Base-by-base conservation (phyloP, 2,329 filamentous ascomycete genomes). In the Talaromyces sp. region DNA sequence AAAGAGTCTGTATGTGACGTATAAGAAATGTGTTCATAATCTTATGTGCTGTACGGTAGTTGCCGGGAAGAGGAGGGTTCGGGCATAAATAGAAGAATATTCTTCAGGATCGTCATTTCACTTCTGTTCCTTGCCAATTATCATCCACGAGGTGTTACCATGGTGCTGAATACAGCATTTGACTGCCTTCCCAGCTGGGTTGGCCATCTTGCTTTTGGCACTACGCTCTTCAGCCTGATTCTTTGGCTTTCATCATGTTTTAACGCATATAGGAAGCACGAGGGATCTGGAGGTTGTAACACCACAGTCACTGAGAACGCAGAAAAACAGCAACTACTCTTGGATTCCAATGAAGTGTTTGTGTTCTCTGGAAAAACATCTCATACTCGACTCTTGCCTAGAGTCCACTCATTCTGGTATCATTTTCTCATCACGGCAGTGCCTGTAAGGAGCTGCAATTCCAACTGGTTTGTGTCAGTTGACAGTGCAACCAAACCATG, bases 371-470 rank as follows among this genome's bases (percentile, higher is more conserved):
- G 43, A 35, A 22, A 33, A 21, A 56, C 45, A 21, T 48, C 41
- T 28, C 54, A 56, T 50, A 56, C 54, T 11, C 54, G 54, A 40
- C 43, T 56, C 11, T 22, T 33, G 11, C 54, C 54, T 39, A 41
- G 17, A 17, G 22, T 40, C 4, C 54, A 50, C 19, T 48, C 43
- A n/a, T 56, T 56, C 15, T 21, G 21, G 2, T 56, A 50, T 33
- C 28, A 17, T 2, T 56, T 48, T 35, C 54, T 56, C 19, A 56
- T 56, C 3, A 22, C 25, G 17, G 54, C 21, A 31, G 43, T 56
- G 0, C 54, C 54, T n/a, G 35, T 56, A 3, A 48, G 54, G 22
- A 39, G 31, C 15, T 50, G 54, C 36, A 39, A 10, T 1, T 50
- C 54, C 2, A 56, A 50, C 28, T 56, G 54, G 54, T 31, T 56